Percentiles rank a stretch among this genome's conserved stretches.
Conservation (phyloP, 495 filamentous ascomycete species). For the Podospora sp. region DNA sequence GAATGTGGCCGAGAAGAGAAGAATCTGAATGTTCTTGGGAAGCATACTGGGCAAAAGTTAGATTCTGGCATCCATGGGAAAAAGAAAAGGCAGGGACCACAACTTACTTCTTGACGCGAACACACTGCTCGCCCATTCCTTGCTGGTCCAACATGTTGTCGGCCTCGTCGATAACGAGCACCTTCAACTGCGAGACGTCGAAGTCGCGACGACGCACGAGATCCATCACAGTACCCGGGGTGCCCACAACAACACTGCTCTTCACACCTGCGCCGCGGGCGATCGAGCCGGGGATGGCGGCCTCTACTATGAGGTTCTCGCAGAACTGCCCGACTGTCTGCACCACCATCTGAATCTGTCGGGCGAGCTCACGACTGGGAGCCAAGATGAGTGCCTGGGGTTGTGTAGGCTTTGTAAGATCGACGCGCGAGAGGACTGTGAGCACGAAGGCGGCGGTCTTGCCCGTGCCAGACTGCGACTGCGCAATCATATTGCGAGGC, state of each 20-base stretch:
- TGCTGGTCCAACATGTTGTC: constrained; percentile 96
- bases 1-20: constrained; percentile 97
- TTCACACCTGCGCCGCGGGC: constrained; percentile 62
- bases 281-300: constrained; percentile 78
- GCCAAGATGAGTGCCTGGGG: constrained; percentile 91
- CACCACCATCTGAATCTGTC: constrained; percentile 88
- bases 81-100: background rate
- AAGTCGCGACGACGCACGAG: constrained; percentile 73
- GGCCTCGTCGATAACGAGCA: constrained; percentile 89
- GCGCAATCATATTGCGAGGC: constrained; percentile 89
- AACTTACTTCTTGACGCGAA: constrained; percentile 78
- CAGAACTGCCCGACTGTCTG: constrained; percentile 81
- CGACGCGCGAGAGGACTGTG: constrained; percentile 83
- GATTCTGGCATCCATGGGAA: background rate
- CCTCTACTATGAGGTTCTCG: constrained; percentile 66
- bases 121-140: constrained; percentile 91
- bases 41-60: constrained; percentile 59
- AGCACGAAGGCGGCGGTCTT: constrained; percentile 97
- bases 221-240: constrained; percentile 90
- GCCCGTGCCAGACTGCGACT: constrained; percentile 97
- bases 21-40: constrained; percentile 71
- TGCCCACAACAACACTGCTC: constrained; percentile 83
- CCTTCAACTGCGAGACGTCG: constrained; percentile 63
- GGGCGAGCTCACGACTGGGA: constrained; percentile 90
- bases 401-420: constrained; percentile 61